These are phyloP conservation scores for Ephemerocybe angulata DNA, from an alignment of 768 basidiomycete species.

Conservation along the genomic window DNA sequence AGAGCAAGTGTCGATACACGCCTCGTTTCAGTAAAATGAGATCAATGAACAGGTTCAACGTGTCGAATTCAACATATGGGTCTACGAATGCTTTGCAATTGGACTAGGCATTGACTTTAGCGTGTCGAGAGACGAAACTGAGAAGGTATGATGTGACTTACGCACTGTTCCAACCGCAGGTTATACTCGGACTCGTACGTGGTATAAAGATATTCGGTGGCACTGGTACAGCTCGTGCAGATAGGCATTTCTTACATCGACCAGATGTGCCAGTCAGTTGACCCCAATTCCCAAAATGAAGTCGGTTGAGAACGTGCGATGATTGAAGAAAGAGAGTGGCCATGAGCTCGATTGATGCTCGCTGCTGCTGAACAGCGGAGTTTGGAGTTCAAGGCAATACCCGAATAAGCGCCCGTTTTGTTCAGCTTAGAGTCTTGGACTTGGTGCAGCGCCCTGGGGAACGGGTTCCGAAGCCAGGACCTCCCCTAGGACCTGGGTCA, in stretches of 20 bases:
- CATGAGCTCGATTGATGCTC: no score
- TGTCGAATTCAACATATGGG: conserved; percentile 84
- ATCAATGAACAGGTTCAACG: conserved; percentile 69
- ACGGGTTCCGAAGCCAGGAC: no score
- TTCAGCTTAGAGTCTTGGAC: no score
- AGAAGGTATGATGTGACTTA: conserved; percentile 34
- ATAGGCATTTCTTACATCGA: conserved; percentile 61
- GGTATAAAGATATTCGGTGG: conserved; percentile 71
- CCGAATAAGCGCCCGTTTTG: no score
- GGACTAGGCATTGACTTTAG: conserved; percentile 32
- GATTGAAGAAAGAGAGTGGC: no score
- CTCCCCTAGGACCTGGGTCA: no score
- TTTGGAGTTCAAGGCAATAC: no score
- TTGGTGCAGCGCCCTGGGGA: no score
- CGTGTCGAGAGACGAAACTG: background rate
- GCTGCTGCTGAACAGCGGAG: no score
- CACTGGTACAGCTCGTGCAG: conserved; percentile 70
- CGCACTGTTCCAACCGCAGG: conserved; percentile 80
- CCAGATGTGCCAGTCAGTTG: no score
- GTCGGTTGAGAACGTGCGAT: no score
- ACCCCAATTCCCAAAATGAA: no score
- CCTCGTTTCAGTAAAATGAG: conserved; percentile 78
- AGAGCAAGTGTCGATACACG: conserved; percentile 78
- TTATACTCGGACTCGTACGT: conserved; percentile 78
- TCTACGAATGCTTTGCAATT: conserved; percentile 70